These are phyloP conservation scores for Rugosomyces carneus DNA, from an alignment of 1,284 basidiomycete species.

Conservation along the genomic window DNA sequence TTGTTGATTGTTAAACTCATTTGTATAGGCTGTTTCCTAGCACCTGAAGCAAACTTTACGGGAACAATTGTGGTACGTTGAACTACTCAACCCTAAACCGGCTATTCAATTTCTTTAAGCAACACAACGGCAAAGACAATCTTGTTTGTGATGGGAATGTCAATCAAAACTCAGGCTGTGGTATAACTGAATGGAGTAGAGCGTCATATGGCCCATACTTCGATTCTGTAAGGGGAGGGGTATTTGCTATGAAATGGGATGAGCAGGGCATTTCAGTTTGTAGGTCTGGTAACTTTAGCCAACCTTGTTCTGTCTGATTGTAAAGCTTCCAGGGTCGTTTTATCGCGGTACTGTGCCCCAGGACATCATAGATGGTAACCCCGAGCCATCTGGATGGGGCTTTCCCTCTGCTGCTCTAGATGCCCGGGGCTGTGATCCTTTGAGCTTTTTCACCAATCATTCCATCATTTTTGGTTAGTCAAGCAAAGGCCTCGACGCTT, in stretches of 20 bases:
- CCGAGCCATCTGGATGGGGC: slow-evolving; percentile 58
- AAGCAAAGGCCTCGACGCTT: slow-evolving; percentile 1
- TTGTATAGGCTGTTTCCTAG: slow-evolving; percentile 19
- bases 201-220: slow-evolving; percentile 71
- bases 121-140: slow-evolving; percentile 36
- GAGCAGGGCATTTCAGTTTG: slow-evolving; percentile 66
- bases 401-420: slow-evolving; percentile 54
- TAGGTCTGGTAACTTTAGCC: slow-evolving; percentile 28
- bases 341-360: slow-evolving; percentile 65
- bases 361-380: slow-evolving; percentile 53
- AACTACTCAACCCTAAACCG: neutral
- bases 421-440: slow-evolving; percentile 50
- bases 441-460: slow-evolving; percentile 38
- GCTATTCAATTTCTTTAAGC: slow-evolving; percentile 19
- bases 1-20: neutral
- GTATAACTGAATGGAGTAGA: slow-evolving; percentile 61
- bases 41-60: slow-evolving; percentile 37
- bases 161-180: slow-evolving; percentile 61
- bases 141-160: slow-evolving; percentile 48
- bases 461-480: slow-evolving; percentile 26
- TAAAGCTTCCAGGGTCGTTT: slow-evolving; percentile 51
- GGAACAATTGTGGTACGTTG: slow-evolving; percentile 50
- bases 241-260: slow-evolving; percentile 78
- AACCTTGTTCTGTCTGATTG: slow-evolving; percentile 2
- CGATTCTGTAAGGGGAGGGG: slow-evolving; percentile 67